Evolutionary conservation across 495 filamentous ascomycete species (phyloP).

Genomic region (Talaromyces nanjingensis): DNA sequence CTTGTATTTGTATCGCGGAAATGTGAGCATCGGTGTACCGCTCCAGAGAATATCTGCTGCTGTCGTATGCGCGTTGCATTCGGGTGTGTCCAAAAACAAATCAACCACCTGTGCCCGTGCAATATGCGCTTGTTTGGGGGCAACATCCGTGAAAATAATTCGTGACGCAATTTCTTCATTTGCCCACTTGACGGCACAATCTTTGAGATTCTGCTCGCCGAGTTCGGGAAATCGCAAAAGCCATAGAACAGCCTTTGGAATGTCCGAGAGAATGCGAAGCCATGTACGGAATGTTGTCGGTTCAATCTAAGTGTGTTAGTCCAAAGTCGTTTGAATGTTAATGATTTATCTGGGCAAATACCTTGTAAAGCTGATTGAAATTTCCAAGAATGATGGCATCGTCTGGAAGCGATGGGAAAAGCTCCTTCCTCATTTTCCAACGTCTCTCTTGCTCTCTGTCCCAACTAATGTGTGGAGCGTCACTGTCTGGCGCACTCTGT

Average conservation of each 20-base stretch:
- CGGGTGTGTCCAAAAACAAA: slow-evolving; percentile 92
- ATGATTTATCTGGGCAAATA: slow-evolving; percentile 27
- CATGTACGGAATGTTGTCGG: slow-evolving; percentile 94
- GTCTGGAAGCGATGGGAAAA: slow-evolving; percentile 80
- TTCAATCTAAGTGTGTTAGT: slow-evolving; percentile 62
- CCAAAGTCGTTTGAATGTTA: neutral
- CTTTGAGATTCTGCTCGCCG: slow-evolving; percentile 76
- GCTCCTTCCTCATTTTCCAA: slow-evolving; percentile 91
- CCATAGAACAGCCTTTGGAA: slow-evolving; percentile 90
- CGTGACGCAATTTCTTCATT: slow-evolving; percentile 81
- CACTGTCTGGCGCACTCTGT: slow-evolving; percentile 77
- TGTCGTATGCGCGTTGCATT: slow-evolving; percentile 98
- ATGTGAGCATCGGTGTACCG: slow-evolving; percentile 84
- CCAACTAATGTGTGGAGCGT: slow-evolving; percentile 63
- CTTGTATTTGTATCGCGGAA: slow-evolving; percentile 94
- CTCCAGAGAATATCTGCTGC: slow-evolving; percentile 96
- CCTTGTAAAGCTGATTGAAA: slow-evolving; percentile 99
- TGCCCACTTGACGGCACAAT: slow-evolving; percentile 77
- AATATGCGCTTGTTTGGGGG: slow-evolving; percentile 92
- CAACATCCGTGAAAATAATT: slow-evolving; percentile 94
- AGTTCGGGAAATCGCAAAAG: slow-evolving; percentile 93
- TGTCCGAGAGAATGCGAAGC: slow-evolving; percentile 83
- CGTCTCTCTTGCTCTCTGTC: slow-evolving; percentile 75
- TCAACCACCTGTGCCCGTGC: slow-evolving; percentile 86
- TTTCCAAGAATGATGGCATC: slow-evolving; percentile 91